Conservation (phyloP, 1,284 basidiomycete species). For the Tylopilus sp. region DNA sequence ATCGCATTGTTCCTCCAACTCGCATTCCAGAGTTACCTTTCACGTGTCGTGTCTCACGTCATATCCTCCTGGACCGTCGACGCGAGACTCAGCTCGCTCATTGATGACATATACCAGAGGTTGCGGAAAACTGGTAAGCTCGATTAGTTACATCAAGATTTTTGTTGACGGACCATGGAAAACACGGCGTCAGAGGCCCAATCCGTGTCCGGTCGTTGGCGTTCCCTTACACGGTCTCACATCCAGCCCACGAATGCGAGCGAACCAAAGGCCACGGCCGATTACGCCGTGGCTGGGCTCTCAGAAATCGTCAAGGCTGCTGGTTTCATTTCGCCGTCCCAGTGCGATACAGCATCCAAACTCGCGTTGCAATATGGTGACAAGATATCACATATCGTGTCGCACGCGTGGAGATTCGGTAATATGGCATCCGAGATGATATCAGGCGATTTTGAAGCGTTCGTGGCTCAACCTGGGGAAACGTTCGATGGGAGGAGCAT, state of each 20-base stretch:
- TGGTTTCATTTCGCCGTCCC: not conserved
- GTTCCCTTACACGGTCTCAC: not conserved
- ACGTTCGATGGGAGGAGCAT: not conserved
- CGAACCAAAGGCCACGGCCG: not conserved
- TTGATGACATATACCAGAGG: not conserved
- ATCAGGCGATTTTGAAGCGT: not conserved
- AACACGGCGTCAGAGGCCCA: not conserved
- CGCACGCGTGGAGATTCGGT: not conserved
- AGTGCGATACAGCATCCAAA: not conserved
- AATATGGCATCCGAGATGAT: not conserved
- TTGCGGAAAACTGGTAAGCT: slow-evolving; percentile 1
- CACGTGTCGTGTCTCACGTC: not conserved
- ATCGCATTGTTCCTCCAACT: not conserved
- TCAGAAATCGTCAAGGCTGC: not conserved
- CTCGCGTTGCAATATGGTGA: not conserved
- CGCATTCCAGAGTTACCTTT: not conserved
- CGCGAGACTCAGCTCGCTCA: not conserved
- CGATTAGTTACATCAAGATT: not conserved
- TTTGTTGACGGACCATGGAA: not conserved
- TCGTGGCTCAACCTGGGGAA: not conserved
- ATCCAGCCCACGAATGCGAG: not conserved
- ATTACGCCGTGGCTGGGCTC: not conserved
- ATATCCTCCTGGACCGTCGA: not conserved
- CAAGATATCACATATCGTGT: not conserved
- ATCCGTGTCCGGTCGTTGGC: slow-evolving; percentile 1